Evolutionary conservation across 2,329 filamentous ascomycete genomes (phyloP).

Genomic region (Trichoderma pleuroti): DNA sequence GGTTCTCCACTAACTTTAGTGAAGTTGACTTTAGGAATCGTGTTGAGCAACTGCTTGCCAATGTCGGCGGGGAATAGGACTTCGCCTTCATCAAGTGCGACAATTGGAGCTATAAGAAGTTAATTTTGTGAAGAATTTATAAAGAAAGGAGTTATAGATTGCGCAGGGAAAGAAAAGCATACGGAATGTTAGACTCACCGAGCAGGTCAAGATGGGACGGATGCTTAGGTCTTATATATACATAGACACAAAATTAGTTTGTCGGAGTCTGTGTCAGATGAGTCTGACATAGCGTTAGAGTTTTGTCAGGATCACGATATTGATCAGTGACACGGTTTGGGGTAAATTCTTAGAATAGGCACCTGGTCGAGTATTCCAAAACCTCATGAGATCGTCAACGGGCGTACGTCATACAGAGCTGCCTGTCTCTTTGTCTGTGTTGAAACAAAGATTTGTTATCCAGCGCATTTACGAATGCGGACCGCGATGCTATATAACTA

Average conservation of each 20-base stretch:
- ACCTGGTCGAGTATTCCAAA: neutral
- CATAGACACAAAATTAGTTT: neutral
- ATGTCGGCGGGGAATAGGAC: neutral
- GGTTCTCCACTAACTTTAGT: neutral
- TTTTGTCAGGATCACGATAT: neutral
- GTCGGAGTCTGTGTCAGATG: neutral
- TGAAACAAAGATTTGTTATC: neutral
- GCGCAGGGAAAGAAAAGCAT: neutral
- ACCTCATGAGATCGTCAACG: neutral
- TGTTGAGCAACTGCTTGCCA: neutral
- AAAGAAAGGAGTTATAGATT: too few species aligned
- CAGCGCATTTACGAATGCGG: neutral
- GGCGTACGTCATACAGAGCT: neutral
- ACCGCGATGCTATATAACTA: neutral
- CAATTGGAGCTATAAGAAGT: neutral
- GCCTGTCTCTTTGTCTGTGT: neutral
- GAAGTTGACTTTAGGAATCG: constrained; percentile 1
- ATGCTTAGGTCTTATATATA: neutral
- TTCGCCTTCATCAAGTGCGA: neutral
- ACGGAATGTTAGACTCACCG: neutral
- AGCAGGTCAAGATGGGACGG: neutral
- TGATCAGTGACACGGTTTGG: neutral
- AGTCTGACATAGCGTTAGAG: neutral
- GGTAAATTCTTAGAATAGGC: neutral
- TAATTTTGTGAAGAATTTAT: neutral